Evolutionary conservation across 345 rosid species (phyloP).

Genomic region (Acer negundo): DNA sequence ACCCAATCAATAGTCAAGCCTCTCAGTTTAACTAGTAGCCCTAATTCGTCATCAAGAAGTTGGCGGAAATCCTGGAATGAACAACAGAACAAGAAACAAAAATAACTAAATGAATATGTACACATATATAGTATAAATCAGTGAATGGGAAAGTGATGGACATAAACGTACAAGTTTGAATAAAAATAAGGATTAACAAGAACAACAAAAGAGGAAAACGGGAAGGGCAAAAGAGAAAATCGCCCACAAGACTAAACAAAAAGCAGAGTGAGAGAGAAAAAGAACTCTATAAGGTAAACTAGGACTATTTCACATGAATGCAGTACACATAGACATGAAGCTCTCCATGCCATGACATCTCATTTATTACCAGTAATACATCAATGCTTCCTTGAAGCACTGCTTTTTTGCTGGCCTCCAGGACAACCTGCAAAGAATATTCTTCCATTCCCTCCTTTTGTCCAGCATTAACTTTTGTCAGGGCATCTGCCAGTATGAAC

Average conservation of each 20-base stretch:
- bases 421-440: conserved; percentile 55
- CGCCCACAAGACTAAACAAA: neutral
- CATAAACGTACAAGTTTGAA: neutral
- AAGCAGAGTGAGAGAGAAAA: neutral
- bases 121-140: neutral
- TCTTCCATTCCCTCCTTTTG: conserved; percentile 66
- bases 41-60: conserved; percentile 73
- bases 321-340: neutral
- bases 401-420: conserved; percentile 73
- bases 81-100: conserved; percentile 18
- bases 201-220: neutral
- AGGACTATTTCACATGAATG: neutral
- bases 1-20: conserved; percentile 68
- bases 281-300: neutral
- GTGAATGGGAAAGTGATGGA: neutral
- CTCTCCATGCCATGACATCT: neutral
- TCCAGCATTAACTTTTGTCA: conserved; percentile 46
- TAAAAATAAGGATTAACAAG: neutral
- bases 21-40: conserved; percentile 61
- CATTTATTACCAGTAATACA: conserved; percentile 64
- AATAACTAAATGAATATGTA: conserved; percentile 16
- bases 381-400: conserved; percentile 88
- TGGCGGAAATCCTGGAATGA: conserved; percentile 71
- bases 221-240: neutral
- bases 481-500: conserved; percentile 54